These are phyloP conservation scores for Trichoderma gracile DNA, from an alignment of 2,329 filamentous ascomycete species.

Conservation along the genomic window DNA sequence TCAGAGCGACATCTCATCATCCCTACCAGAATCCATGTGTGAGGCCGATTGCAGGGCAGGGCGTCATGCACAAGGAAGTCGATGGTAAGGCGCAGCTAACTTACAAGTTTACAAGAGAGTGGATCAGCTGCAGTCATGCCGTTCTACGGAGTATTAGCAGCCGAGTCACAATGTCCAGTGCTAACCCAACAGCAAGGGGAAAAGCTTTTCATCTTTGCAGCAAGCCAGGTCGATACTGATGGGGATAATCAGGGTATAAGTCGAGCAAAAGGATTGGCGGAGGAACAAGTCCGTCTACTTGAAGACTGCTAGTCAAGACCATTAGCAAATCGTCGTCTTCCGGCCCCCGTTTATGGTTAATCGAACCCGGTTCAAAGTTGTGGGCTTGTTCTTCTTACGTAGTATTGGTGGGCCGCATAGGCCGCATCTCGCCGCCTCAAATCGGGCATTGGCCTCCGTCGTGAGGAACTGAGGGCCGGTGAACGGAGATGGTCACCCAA, in stretches of 20 bases:
- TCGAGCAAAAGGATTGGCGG: neutral
- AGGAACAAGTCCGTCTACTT: neutral
- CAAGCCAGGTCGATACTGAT: neutral
- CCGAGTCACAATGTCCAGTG: too few species aligned
- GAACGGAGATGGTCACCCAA: neutral
- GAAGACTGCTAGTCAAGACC: too few species aligned
- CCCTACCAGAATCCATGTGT: too few species aligned
- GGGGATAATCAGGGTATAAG: conserved; percentile 1
- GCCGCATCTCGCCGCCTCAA: conserved; percentile 1
- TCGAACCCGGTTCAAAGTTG: neutral
- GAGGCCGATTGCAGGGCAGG: too few species aligned
- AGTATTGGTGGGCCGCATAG: neutral
- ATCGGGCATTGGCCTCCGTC: conserved; percentile 1
- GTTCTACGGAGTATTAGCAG: neutral
- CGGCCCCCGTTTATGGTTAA: neutral
- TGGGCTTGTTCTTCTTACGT: neutral
- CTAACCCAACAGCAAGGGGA: neutral
- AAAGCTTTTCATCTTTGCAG: neutral
- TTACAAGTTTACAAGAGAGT: neutral
- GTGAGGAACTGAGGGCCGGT: neutral
- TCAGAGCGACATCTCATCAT: too few species aligned
- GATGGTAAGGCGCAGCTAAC: conserved; percentile 4
- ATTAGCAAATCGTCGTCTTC: too few species aligned
- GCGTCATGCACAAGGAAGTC: neutral
- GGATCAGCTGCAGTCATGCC: neutral